Conservation (phyloP, 1,284 basidiomycete genomes). For the Pyrrhoderma noxium region DNA sequence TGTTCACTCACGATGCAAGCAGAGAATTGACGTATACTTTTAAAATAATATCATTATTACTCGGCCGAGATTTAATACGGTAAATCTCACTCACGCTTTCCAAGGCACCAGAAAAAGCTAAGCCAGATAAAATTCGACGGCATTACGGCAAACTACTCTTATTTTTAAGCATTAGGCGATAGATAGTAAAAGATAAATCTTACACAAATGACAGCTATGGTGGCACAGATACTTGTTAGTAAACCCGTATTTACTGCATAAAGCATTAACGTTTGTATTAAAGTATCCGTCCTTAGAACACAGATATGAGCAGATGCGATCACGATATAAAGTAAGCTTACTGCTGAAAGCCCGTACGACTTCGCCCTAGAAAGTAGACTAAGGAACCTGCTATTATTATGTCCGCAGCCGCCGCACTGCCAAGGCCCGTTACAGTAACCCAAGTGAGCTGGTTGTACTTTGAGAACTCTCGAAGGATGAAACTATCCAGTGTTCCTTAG, state of each 20-base stretch:
- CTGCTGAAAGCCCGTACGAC: slow-evolving; percentile 27
- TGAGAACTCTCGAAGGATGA: slow-evolving; percentile 24
- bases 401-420: slow-evolving; percentile 26
- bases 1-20: slow-evolving; percentile 11
- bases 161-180: not conserved
- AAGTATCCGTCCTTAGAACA: slow-evolving; percentile 25
- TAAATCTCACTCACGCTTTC: slow-evolving; percentile 23
- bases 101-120: slow-evolving; percentile 29
- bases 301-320: not conserved
- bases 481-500: slow-evolving; percentile 18
- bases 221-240: slow-evolving; percentile 28
- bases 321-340: slow-evolving; percentile 11
- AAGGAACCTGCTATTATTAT: slow-evolving; percentile 27
- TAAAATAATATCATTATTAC: not conserved
- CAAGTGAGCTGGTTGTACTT: slow-evolving; percentile 26
- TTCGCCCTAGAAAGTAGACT: slow-evolving; percentile 26
- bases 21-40: slow-evolving; percentile 17
- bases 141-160: no score
- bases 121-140: slow-evolving; percentile 25
- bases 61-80: not conserved
- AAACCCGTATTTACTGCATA: slow-evolving; percentile 30
- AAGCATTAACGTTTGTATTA: slow-evolving; percentile 28
- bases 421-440: slow-evolving; percentile 27
- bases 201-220: slow-evolving; percentile 22
- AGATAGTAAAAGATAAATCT: not conserved